Conservation (phyloP, 1,284 basidiomycete species). For the Stygiomarasmius scandens region DNA sequence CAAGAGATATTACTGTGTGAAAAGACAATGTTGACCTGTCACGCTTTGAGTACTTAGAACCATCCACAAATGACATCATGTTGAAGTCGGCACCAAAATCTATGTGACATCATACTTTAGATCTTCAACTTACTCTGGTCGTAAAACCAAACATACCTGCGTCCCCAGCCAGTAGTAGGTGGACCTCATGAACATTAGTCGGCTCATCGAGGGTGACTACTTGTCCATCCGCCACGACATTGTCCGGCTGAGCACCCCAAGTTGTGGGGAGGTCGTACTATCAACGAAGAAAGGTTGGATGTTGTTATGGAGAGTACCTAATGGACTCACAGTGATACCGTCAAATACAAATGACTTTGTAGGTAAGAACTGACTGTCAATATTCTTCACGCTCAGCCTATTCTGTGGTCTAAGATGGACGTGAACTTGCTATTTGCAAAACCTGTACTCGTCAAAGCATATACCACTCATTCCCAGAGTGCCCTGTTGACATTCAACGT, state of each 20-base stretch:
- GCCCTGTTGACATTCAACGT: no score
- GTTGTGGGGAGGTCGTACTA: constrained; percentile 42
- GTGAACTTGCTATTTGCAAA: no score
- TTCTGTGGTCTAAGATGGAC: no score
- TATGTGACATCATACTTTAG: background rate
- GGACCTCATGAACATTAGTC: constrained; percentile 41
- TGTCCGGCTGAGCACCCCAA: constrained; percentile 43
- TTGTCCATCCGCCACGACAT: constrained; percentile 42
- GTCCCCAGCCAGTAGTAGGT: constrained; percentile 47
- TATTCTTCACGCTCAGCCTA: constrained; percentile 42
- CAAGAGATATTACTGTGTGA: no score
- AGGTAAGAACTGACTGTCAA: constrained; percentile 38
- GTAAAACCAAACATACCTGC: constrained; percentile 16
- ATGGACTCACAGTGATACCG: constrained; percentile 33
- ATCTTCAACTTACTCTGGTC: background rate
- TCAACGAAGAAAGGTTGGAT: constrained; percentile 1
- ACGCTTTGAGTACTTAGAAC: constrained; percentile 32
- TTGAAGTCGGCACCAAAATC: background rate
- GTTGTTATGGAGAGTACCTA: background rate
- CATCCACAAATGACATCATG: constrained; percentile 3
- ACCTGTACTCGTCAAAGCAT: no score
- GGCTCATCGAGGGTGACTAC: constrained; percentile 31
- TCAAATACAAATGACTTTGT: constrained; percentile 36
- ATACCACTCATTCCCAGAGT: no score
- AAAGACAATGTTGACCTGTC: constrained; percentile 30